Conservation (phyloP, 2,329 filamentous ascomycete species). For the Beauveria asiatica region DNA sequence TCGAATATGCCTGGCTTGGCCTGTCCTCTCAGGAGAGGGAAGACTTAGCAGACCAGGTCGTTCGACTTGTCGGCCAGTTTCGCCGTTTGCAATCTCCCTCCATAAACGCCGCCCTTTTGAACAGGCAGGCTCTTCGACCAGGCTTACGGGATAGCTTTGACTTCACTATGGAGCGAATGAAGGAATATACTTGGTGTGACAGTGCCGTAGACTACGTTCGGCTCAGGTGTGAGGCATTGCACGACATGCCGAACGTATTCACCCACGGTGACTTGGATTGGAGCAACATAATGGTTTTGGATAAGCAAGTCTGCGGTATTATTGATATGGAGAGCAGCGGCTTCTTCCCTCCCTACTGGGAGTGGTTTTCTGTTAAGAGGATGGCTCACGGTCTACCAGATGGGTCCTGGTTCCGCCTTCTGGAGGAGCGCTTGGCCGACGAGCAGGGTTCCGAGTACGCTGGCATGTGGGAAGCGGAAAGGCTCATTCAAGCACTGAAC, state of each 20-base stretch:
- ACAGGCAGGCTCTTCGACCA: neutral
- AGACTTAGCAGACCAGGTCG: neutral
- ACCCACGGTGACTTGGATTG: constrained; percentile 8
- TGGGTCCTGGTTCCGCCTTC: constrained; percentile 5
- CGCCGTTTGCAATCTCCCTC: neutral
- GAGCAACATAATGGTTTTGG: constrained; percentile 7
- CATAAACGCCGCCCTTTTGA: neutral
- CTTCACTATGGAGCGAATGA: constrained; percentile 1
- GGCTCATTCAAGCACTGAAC: neutral
- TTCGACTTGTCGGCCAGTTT: neutral
- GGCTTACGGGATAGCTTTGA: neutral
- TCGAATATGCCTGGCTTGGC: neutral
- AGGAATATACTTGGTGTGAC: neutral
- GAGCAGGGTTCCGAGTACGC: neutral
- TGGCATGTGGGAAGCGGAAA: constrained; percentile 6
- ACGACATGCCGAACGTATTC: neutral
- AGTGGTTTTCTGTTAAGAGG: neutral
- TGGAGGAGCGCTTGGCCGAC: neutral
- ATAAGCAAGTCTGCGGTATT: constrained; percentile 1
- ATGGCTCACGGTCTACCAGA: neutral
- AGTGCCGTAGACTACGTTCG: neutral
- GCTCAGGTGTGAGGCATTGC: neutral
- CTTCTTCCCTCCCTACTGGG: constrained; percentile 7
- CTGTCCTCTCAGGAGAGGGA: neutral
- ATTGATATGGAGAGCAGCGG: constrained; percentile 5